These are phyloP conservation scores for fission yeast (Schizosaccharomyces pombe) DNA, from an alignment of 805 yeast species.

Conservation along the genomic window DNA sequence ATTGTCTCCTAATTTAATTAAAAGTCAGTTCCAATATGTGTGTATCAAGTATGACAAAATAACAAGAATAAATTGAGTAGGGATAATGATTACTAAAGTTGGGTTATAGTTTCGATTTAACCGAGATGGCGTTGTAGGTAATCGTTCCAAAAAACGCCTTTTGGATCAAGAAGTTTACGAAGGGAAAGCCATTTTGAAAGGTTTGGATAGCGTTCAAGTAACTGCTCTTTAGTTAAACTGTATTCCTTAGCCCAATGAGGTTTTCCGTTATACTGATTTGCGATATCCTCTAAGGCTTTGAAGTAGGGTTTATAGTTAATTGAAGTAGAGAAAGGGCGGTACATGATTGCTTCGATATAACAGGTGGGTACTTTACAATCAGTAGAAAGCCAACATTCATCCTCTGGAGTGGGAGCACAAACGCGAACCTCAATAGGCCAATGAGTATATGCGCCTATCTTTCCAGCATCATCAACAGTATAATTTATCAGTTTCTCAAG, in stretches of 20 bases:
- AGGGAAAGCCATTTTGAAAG: constrained; percentile 35
- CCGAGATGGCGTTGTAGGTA: not conserved
- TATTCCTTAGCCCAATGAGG: constrained; percentile 99
- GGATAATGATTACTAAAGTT: too few species aligned
- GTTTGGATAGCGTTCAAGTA: constrained; percentile 61
- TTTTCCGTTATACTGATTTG: constrained; percentile 62
- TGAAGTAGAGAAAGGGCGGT: constrained; percentile 71
- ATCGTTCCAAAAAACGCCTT: constrained; percentile 51
- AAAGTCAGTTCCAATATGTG: too few species aligned
- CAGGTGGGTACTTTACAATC: constrained; percentile 7
- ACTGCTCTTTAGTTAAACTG: constrained; percentile 48
- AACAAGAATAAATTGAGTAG: too few species aligned
- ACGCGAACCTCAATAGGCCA: constrained; percentile 91
- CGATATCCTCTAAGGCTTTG: constrained; percentile 52
- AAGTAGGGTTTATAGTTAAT: constrained; percentile 47
- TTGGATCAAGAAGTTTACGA: constrained; percentile 52
- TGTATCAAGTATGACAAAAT: too few species aligned
- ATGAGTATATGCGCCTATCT: constrained; percentile 50
- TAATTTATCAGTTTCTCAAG: constrained; percentile 19
- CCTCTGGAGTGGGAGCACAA: constrained; percentile 38
- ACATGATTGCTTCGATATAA: constrained; percentile 82
- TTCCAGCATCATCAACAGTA: constrained; percentile 8
- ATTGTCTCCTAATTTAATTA: too few species aligned
- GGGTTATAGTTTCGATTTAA: too few species aligned
- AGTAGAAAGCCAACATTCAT: constrained; percentile 7